Conservation (phyloP, 2,329 filamentous ascomycete species). For the Fusarium citri region DNA sequence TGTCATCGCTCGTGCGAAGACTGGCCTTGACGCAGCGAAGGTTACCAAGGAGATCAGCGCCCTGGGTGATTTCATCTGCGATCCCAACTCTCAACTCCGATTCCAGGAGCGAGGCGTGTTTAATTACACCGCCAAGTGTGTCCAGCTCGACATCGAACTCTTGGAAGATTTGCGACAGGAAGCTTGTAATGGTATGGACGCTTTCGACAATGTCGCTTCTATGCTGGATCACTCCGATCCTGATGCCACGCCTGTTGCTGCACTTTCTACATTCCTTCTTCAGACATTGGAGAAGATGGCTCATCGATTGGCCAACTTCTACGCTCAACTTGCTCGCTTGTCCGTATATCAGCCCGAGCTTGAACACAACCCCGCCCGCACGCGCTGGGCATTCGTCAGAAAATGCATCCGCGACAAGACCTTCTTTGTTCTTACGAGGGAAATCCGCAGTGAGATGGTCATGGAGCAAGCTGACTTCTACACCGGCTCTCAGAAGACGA, state of each 20-base stretch:
- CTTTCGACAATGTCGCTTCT: conserved; percentile 59
- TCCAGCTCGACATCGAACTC: conserved; percentile 64
- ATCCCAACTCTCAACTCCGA: conserved; percentile 57
- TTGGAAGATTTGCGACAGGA: conserved; percentile 66
- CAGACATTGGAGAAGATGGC: conserved; percentile 66
- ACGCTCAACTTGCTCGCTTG: conserved; percentile 60
- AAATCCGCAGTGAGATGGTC: conserved; percentile 32
- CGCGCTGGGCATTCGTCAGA: conserved; percentile 63
- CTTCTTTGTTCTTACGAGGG: conserved; percentile 61
- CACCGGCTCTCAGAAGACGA: conserved; percentile 18
- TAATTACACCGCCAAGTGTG: conserved; percentile 60
- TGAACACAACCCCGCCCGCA: conserved; percentile 64
- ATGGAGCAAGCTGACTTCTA: background rate
- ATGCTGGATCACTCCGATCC: conserved; percentile 46
- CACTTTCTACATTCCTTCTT: conserved; percentile 60
- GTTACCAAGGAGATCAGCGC: conserved; percentile 62
- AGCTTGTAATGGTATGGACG: conserved; percentile 66
- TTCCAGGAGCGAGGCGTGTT: conserved; percentile 65
- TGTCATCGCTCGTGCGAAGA: conserved; percentile 45
- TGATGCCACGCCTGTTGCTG: conserved; percentile 53
- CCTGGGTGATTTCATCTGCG: conserved; percentile 62
- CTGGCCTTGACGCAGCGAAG: conserved; percentile 57
- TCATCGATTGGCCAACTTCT: conserved; percentile 63
- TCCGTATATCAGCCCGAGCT: conserved; percentile 64
- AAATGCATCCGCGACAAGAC: conserved; percentile 62